Evolutionary conservation across 2,329 filamentous ascomycete genomes (phyloP), one percentile per base, ranked within the genome.

Genomic region (Onygenales sp.): DNA sequence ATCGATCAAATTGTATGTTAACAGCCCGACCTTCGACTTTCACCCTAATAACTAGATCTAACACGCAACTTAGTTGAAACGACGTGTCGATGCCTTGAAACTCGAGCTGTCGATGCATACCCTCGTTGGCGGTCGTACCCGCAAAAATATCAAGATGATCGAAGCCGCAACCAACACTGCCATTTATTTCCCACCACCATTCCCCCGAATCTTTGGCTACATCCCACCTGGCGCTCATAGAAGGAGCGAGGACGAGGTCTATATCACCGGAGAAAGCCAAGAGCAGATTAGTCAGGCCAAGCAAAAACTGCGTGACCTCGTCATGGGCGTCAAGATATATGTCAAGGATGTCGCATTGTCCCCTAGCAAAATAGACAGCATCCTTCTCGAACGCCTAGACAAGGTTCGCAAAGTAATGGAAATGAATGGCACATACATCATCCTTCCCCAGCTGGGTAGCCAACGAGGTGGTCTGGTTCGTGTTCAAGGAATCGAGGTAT

Each of bases 321-420:
- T 94, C 34, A 78, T 83, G 63, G 83, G 84, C 32, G 88, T 88
- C 43, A 88, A 93, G 64, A 81, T 91, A 39, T 91, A 85, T 62
- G 85, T 95, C 65, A 98, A 98, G 72, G 91, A 96, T 66, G 89
- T 95, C 43, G 83, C 87, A 59, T 86, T 98, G 55, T 87, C 91
- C 47, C 82, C 88, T 34, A 87, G 87, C 67, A 98, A 98, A 74
- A 89, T 97, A 58, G 93, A 98, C 70, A 94, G 86, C 67, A 92
- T 98, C 61, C 71, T 98, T 54, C 82, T 97, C 37, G 87, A 87
- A 62, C 86, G 93, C 31, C 78, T 97, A 63, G 92, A 97, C 71
- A 97, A 97, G 71, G 89, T 98, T 54, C 88, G 91, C 65, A 96
- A 95, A 77, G 95, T 98, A 59, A 92, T 96, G 71, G 93, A 98